A percentile compares a stretch with the other conserved stretches of the same genome.
phyloP scores from a whole-genome alignment of 2,329 filamentous ascomycete genomes.

The Penicillium brevicompactum region DNA sequence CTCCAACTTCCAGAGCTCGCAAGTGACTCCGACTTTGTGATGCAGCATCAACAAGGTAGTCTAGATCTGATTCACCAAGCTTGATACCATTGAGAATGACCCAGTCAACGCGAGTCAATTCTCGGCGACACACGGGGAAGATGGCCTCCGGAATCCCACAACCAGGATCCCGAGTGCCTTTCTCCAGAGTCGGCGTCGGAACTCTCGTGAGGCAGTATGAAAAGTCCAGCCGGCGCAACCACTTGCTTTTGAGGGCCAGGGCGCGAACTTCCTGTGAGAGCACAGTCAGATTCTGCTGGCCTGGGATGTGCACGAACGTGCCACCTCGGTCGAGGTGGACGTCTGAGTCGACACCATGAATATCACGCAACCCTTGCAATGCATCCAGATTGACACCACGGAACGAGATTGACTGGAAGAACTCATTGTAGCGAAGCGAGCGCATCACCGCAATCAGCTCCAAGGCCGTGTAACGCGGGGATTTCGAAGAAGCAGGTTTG shows the following conservation, averaged over 20 bases:
- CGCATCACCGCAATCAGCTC: constrained; percentile 72
- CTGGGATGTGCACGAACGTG: constrained; percentile 54
- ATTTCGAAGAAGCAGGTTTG: constrained; percentile 52
- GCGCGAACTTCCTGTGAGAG: constrained; percentile 70
- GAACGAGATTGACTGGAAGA: constrained; percentile 69
- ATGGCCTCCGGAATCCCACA: constrained; percentile 71
- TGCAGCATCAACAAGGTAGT: constrained; percentile 67
- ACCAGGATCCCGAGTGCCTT: constrained; percentile 58
- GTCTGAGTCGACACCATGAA: constrained; percentile 63
- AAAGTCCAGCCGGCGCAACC: constrained; percentile 66
- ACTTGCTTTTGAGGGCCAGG: constrained; percentile 66
- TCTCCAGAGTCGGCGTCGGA: constrained; percentile 55
- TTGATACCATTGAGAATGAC: constrained; percentile 68
- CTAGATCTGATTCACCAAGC: constrained; percentile 70
- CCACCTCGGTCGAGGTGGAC: constrained; percentile 63
- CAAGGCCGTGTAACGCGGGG: constrained; percentile 58
- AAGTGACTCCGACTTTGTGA: constrained; percentile 66
- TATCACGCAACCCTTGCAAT: constrained; percentile 64
- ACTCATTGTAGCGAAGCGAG: constrained; percentile 70
- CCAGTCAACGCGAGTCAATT: constrained; percentile 72
- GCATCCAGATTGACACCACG: constrained; percentile 64
- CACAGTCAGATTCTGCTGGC: constrained; percentile 58
- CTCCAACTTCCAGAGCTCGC: constrained; percentile 67
- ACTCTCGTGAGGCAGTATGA: constrained; percentile 61
- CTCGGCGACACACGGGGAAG: constrained; percentile 66